These are phyloP conservation scores for Chytriomyces sp. DNA, from an alignment of 192 early-diverging fungal genomes.

Conservation along the genomic window DNA sequence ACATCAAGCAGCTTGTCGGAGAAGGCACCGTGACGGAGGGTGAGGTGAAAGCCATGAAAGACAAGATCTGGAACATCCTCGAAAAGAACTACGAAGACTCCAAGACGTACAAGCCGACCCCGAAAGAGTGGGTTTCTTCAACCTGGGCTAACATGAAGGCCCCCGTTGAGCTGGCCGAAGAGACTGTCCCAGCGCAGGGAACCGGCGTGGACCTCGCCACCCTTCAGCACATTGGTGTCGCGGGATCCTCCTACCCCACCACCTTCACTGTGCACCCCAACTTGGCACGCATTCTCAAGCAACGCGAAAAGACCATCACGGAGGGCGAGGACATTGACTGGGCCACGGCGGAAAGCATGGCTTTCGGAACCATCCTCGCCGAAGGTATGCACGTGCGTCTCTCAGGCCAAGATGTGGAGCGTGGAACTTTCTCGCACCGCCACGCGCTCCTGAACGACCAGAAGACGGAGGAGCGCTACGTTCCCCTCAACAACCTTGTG, in stretches of 20 bases:
- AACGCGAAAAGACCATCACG: constrained; percentile 78
- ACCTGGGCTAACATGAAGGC: constrained; percentile 92
- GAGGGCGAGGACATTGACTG: constrained; percentile 88
- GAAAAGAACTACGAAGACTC: constrained; percentile 90
- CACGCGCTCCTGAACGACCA: constrained; percentile 98
- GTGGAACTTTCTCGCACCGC: constrained; percentile 99
- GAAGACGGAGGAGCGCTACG: constrained; percentile 78
- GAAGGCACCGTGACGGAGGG: constrained; percentile 83
- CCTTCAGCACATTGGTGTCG: constrained; percentile 80
- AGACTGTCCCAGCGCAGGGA: constrained; percentile 64
- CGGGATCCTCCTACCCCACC: constrained; percentile 76
- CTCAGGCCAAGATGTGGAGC: constrained; percentile 97
- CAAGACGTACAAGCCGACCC: constrained; percentile 86
- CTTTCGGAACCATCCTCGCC: constrained; percentile 86
- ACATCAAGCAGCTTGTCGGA: constrained; percentile 77
- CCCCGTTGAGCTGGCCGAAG: constrained; percentile 72
- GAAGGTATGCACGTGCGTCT: constrained; percentile 75
- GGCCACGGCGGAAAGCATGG: constrained; percentile 92
- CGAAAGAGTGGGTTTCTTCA: constrained; percentile 93
- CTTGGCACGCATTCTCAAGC: constrained; percentile 81
- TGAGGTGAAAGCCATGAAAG: constrained; percentile 86
- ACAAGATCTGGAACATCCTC: constrained; percentile 87
- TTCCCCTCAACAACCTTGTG: constrained; percentile 84
- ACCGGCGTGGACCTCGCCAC: constrained; percentile 76
- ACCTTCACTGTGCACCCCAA: constrained; percentile 87